These are phyloP conservation scores for Aspergillus costaricaensis DNA, from an alignment of 2,329 filamentous ascomycete genomes.

Conservation along the genomic window DNA sequence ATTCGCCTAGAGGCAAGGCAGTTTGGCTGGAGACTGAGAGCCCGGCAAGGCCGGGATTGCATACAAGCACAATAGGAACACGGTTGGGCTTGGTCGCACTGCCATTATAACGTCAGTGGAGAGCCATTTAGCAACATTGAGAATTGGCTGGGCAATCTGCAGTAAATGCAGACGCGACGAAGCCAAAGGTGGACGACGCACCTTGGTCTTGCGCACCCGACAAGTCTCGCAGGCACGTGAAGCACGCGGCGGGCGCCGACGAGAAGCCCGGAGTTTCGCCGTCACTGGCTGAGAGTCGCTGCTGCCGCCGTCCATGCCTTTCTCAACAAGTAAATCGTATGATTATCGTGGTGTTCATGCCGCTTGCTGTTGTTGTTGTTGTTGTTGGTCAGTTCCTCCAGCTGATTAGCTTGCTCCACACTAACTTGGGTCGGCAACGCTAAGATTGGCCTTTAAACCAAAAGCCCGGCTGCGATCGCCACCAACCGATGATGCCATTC, in stretches of 20 bases:
- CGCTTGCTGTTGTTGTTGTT: neutral
- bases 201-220: slow-evolving; percentile 28
- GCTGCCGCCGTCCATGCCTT: slow-evolving; percentile 2
- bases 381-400: neutral
- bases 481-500: slow-evolving; percentile 1
- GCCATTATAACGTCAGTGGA: neutral
- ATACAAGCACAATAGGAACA: slow-evolving; percentile 26
- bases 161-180: neutral
- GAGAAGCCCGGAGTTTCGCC: slow-evolving; percentile 15
- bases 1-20: neutral
- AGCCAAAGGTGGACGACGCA: neutral
- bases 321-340: neutral
- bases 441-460: slow-evolving; percentile 1
- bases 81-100: slow-evolving; percentile 24
- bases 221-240: slow-evolving; percentile 29
- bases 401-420: slow-evolving; percentile 1
- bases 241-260: slow-evolving; percentile 19
- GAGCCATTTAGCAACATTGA: neutral
- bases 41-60: neutral
- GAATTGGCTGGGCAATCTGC: neutral
- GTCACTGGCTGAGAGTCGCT: slow-evolving; percentile 8
- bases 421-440: neutral
- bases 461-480: slow-evolving; percentile 1
- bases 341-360: neutral
- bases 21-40: neutral